phyloP scores from a whole-genome alignment of 2,329 filamentous ascomycete species.

The Trichocomaceae sp. region DNA sequence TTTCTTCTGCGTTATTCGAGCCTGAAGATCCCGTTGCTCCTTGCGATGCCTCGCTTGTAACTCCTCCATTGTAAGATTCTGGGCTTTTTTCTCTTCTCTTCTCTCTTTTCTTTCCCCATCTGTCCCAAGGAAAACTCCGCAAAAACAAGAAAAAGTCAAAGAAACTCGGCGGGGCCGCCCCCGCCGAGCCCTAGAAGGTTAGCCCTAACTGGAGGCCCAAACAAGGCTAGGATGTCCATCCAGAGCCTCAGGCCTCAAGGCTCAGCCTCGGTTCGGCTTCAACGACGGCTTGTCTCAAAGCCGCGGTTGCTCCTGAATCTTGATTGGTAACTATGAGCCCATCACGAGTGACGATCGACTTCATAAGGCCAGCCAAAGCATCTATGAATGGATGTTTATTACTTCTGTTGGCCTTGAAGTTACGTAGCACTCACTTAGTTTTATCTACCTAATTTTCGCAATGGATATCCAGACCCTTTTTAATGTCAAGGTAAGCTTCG shows the following conservation, averaged over 20 bases:
- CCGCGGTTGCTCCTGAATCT: background rate
- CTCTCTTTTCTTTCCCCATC: background rate
- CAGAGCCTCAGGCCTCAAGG: too few species aligned
- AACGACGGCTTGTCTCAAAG: background rate
- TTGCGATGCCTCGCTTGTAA: slow-evolving; percentile 75
- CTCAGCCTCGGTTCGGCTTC: background rate
- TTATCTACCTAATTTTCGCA: background rate
- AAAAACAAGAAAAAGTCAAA: slow-evolving; percentile 1
- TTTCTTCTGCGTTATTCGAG: slow-evolving; percentile 86
- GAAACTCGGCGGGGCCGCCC: slow-evolving; percentile 16
- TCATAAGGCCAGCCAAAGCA: background rate
- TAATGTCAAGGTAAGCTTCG: slow-evolving; percentile 50
- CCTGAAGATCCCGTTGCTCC: slow-evolving; percentile 80
- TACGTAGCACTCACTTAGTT: background rate
- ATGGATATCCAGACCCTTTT: slow-evolving; percentile 55
- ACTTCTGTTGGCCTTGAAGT: background rate
- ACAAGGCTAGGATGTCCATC: too few species aligned
- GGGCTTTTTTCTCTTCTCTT: too few species aligned
- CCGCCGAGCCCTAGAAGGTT: slow-evolving; percentile 24
- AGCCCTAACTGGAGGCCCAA: slow-evolving; percentile 23
- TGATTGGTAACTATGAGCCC: too few species aligned
- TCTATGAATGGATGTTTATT: background rate
- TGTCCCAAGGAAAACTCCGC: background rate
- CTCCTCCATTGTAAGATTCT: slow-evolving; percentile 57
- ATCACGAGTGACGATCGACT: too few species aligned